Percentiles rank a stretch among this genome's conserved stretches.
Evolutionary conservation across 2,329 filamentous ascomycete genomes (phyloP).

Genomic region (Trichoderma pleuroti): DNA sequence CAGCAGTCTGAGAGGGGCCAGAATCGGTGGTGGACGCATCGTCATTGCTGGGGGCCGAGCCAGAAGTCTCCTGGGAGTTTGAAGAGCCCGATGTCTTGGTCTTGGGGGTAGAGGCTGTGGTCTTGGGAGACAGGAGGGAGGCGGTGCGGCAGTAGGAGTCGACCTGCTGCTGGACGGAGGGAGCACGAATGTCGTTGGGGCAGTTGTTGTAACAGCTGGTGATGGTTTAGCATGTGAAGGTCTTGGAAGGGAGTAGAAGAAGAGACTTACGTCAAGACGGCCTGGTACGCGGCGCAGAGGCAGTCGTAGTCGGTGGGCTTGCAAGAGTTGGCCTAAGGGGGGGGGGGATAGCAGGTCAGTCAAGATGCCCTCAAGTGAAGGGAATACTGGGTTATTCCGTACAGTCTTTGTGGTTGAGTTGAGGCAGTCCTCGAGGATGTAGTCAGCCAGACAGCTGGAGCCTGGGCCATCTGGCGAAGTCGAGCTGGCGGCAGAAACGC

Average conservation of each 20-base stretch:
- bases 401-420: conserved; percentile 39
- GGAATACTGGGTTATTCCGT: background rate
- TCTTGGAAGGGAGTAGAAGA: background rate
- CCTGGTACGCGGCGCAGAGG: conserved; percentile 43
- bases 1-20: conserved; percentile 11
- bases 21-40: conserved; percentile 21
- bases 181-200: conserved; percentile 44
- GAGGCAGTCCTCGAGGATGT: conserved; percentile 47
- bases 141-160: conserved; percentile 45
- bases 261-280: conserved; percentile 44
- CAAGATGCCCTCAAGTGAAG: no score
- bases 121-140: conserved; percentile 39
- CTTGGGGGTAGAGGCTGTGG: conserved; percentile 28
- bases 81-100: conserved; percentile 24
- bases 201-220: conserved; percentile 55
- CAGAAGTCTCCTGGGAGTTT: conserved; percentile 19
- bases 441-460: conserved; percentile 42
- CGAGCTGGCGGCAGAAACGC: conserved; percentile 7
- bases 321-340: conserved; percentile 36
- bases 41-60: conserved; percentile 26
- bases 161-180: conserved; percentile 37
- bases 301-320: conserved; percentile 43
- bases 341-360: background rate
- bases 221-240: conserved; percentile 16
- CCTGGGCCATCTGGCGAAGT: conserved; percentile 30